Evolutionary conservation across 768 basidiomycete genomes (phyloP), one percentile per base, ranked within the genome.

Genomic region (Glaciozyma martinii): DNA sequence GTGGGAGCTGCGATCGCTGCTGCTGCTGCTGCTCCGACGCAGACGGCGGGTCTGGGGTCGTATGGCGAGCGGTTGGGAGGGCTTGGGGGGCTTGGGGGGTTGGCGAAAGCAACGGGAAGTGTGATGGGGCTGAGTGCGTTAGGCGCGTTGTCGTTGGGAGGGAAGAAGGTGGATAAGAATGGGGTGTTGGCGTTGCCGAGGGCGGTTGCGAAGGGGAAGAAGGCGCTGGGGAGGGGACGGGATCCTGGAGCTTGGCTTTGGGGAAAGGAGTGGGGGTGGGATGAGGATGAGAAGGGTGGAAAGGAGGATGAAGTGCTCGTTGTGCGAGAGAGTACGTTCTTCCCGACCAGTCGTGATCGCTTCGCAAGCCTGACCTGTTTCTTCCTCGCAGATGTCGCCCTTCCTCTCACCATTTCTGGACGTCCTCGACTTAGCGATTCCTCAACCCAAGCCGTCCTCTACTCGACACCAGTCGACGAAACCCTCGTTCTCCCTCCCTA

Each of bases 401-500:
- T 86, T 27, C 81, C 88, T 61, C 76, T 92, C 63, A 84, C 83
- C 16, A 65, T 77, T 9, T 83, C 86, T 66, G 86, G 82, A 0
- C 85, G 81, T 68, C 43, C 75, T 79, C 12, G 80, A 82, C 0
- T 79, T 82, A 13, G 78, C 29, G 23, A 16, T 13, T 40, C 37
- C 30, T 27, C 42, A 19, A 19, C 42, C 27, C 23, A 62, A 3
- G 32, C 40, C 1, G 81, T 93, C 21, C 82, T 83, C 66, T 92
- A 89, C 87, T 83, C 85, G 2, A 81, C 82, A n/a, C 81, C 85
- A 55, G 89, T 89, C 29, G 90, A 93, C 72, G 91, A 94, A 66
- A 80, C 86, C 32, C 80, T 66, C 43, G 59, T 69, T 50, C 53
- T 59, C 23, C 63, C 66, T 23, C 73, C 73, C 16, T 74, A 71